Percentiles rank a stretch among this genome's conserved stretches.
Evolutionary conservation across 2,329 filamentous ascomycete genomes (phyloP).

Genomic region (Thielaviopsis euricoi): DNA sequence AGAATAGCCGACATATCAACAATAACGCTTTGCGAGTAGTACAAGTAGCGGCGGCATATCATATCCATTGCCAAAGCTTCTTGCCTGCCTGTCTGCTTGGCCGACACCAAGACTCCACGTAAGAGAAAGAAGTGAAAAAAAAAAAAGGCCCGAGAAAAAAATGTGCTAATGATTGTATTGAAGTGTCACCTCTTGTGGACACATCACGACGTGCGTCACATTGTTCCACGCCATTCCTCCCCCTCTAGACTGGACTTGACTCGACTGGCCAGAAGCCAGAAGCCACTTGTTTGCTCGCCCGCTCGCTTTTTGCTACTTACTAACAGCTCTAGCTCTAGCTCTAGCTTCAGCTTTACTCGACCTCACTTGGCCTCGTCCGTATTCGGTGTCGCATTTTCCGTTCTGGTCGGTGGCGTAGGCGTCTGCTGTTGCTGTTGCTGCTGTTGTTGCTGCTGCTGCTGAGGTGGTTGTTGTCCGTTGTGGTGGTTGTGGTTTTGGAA

Average conservation of each 20-base stretch:
- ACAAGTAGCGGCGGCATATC: background rate
- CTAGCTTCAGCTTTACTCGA: background rate
- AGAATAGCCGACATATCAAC: background rate
- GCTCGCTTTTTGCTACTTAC: background rate
- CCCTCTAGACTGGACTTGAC: background rate
- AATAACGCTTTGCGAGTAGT: background rate
- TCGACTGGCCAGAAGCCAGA: too few relatives aligned
- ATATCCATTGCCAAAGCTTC: background rate
- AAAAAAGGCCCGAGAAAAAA: background rate
- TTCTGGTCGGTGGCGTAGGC: slow-evolving; percentile 8
- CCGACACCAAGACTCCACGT: background rate
- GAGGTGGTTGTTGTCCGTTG: background rate
- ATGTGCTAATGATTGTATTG: background rate
- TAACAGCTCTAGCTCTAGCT: background rate
- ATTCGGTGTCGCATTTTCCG: slow-evolving; percentile 10
- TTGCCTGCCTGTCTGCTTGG: too few relatives aligned
- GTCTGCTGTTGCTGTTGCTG: slow-evolving; percentile 9
- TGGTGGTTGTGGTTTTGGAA: slow-evolving; percentile 10
- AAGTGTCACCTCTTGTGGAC: background rate
- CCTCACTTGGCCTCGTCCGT: slow-evolving; percentile 11
- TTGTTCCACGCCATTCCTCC: background rate
- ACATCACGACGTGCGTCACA: background rate
- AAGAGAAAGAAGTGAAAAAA: background rate
- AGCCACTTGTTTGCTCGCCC: background rate
- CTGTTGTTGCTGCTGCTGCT: slow-evolving; percentile 1